A percentile compares a stretch with the other conserved stretches of the same genome.
These are phyloP conservation scores for Phytophthora tentaculata DNA, from an alignment of 352 stramenopile species.

Conservation along the genomic window DNA sequence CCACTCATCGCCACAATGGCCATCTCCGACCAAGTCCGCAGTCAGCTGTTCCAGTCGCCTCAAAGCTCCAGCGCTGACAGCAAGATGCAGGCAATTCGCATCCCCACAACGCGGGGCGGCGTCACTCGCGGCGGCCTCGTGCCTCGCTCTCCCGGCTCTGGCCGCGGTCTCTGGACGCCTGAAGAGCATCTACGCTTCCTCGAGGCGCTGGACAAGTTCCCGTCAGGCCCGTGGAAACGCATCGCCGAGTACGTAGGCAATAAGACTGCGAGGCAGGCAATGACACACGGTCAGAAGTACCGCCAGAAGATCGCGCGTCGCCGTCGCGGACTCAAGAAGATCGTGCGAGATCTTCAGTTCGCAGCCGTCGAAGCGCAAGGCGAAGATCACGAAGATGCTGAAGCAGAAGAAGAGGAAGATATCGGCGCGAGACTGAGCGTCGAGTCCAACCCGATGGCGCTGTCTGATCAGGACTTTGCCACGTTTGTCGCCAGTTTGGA, in stretches of 20 bases:
- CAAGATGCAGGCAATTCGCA: conserved; percentile 34
- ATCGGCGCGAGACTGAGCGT: conserved; percentile 6
- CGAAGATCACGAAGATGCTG: background rate
- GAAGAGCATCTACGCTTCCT: conserved; percentile 60
- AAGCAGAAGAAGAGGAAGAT: conserved; percentile 7
- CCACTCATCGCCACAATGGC: conserved; percentile 27
- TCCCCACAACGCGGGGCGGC: conserved; percentile 36
- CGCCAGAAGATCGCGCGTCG: conserved; percentile 68
- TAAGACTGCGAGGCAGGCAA: conserved; percentile 88
- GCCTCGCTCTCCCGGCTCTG: conserved; percentile 4
- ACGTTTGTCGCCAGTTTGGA: conserved; percentile 35
- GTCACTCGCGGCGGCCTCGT: conserved; percentile 14
- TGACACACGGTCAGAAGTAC: conserved; percentile 95
- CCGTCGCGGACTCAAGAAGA: conserved; percentile 46
- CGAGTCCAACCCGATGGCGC: conserved; percentile 23
- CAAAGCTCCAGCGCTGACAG: conserved; percentile 8
- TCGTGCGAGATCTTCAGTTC: conserved; percentile 40
- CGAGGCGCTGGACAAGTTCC: conserved; percentile 55
- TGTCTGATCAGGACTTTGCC: conserved; percentile 39
- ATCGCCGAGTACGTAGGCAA: conserved; percentile 59
- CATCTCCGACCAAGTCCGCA: conserved; percentile 46
- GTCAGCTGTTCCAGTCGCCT: conserved; percentile 35
- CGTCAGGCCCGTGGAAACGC: conserved; percentile 51
- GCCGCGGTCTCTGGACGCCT: conserved; percentile 44
- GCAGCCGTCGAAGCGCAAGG: conserved; percentile 14